phyloP scores from a whole-genome alignment of 306 rosid species.

The Cucurbita ficifolia region DNA sequence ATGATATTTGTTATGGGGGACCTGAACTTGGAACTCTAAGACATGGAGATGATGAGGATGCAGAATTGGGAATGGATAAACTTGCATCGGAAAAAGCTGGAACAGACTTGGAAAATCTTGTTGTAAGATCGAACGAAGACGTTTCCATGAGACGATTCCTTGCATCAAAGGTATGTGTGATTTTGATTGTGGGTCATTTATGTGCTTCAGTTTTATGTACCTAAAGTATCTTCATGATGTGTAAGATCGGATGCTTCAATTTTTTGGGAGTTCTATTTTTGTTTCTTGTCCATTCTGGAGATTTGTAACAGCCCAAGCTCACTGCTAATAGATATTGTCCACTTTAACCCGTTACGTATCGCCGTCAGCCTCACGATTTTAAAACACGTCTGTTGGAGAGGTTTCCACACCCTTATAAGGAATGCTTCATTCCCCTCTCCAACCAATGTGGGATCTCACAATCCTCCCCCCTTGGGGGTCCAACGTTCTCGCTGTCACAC shows the following conservation, averaged over 20 bases:
- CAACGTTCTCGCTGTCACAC: too few species aligned
- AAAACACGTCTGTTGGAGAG: too few species aligned
- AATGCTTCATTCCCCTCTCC: too few species aligned
- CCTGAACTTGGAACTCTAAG: conserved; percentile 49
- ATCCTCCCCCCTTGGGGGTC: too few species aligned
- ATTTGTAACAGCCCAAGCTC: neutral
- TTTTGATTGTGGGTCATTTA: neutral
- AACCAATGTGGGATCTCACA: too few species aligned
- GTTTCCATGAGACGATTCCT: conserved; percentile 68
- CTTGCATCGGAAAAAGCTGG: conserved; percentile 29
- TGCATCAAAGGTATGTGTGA: conserved; percentile 41
- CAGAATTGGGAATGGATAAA: conserved; percentile 27
- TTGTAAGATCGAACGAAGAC: conserved; percentile 82
- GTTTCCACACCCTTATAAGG: too few species aligned
- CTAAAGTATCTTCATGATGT: neutral
- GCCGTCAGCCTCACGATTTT: too few species aligned
- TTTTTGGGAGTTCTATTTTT: neutral
- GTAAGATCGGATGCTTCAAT: neutral
- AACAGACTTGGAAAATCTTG: conserved; percentile 66
- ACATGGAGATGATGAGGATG: conserved; percentile 18
- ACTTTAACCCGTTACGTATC: too few species aligned
- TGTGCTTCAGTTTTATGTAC: neutral
- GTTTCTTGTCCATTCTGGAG: neutral
- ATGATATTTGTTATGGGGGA: conserved; percentile 36
- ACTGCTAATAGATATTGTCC: too few species aligned